phyloP scores from a whole-genome alignment of 768 basidiomycete species.

The Termitomyces sp. region DNA sequence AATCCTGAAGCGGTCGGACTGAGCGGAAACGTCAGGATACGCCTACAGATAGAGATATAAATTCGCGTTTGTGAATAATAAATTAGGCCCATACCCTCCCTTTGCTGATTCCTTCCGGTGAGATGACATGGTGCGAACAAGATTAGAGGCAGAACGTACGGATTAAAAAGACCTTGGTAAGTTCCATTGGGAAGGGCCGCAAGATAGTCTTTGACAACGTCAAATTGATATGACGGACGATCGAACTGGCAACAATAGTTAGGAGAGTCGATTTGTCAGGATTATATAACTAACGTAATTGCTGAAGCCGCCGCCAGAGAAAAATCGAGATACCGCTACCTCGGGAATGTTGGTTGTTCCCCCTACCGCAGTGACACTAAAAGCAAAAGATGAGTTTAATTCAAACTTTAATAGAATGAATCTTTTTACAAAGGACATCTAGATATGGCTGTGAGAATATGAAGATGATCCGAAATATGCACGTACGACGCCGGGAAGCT shows the following conservation, averaged over 20 bases:
- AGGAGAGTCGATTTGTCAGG: background rate
- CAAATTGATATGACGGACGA: constrained; percentile 50
- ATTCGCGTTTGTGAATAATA: background rate
- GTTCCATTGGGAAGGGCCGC: constrained; percentile 37
- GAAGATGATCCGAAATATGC: background rate
- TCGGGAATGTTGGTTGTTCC: constrained; percentile 60
- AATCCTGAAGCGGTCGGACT: constrained; percentile 44
- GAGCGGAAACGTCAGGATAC: constrained; percentile 65
- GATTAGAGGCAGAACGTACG: constrained; percentile 27
- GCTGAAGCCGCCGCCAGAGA: constrained; percentile 76
- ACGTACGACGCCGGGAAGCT: constrained; percentile 54
- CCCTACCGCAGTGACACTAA: constrained; percentile 71
- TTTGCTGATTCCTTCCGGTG: constrained; percentile 14
- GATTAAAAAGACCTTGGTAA: constrained; percentile 57
- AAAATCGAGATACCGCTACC: constrained; percentile 38
- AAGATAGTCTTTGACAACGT: constrained; percentile 40
- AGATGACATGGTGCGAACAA: background rate
- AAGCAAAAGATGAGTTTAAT: background rate
- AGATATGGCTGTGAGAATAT: background rate
- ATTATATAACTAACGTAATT: constrained; percentile 41
- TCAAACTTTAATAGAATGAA: background rate
- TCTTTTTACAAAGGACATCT: constrained; percentile 46
- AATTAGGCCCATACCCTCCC: constrained; percentile 43
- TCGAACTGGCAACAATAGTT: constrained; percentile 31
- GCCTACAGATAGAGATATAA: constrained; percentile 28